Conservation (phyloP, 352 stramenopile genomes). For the Phytophthora pisi region DNA sequence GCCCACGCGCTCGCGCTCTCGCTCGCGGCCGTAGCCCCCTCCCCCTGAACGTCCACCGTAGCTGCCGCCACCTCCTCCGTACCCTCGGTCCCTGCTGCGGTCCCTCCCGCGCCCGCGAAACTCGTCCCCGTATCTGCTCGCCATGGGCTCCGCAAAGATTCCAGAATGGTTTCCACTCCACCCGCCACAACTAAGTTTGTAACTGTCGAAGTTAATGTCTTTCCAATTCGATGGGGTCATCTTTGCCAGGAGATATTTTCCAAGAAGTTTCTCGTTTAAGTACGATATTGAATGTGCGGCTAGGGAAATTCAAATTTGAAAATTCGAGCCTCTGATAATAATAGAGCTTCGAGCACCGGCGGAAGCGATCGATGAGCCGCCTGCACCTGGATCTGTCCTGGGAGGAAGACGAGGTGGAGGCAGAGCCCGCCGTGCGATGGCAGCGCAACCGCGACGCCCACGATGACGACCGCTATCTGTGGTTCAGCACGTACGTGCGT, state of each 20-base stretch:
- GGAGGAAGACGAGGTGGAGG: slow-evolving; percentile 42
- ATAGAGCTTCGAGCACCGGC: not conserved
- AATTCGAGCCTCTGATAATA: slow-evolving; percentile 13
- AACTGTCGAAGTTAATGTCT: not conserved
- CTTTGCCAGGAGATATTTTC: not conserved
- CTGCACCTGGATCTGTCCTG: slow-evolving; percentile 37
- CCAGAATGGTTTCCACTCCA: slow-evolving; percentile 45
- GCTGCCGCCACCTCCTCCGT: slow-evolving; percentile 36
- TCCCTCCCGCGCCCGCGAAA: slow-evolving; percentile 71
- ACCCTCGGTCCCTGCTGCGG: slow-evolving; percentile 72
- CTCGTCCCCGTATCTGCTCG: slow-evolving; percentile 78
- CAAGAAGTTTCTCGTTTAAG: slow-evolving; percentile 1
- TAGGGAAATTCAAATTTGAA: slow-evolving; percentile 33
- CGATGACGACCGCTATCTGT: slow-evolving; percentile 52
- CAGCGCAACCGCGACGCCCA: slow-evolving; percentile 10
- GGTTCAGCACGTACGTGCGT: slow-evolving; percentile 67
- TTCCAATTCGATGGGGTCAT: not conserved
- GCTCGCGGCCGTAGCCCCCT: slow-evolving; percentile 59
- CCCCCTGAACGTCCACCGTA: slow-evolving; percentile 48
- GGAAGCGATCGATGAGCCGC: slow-evolving; percentile 25
- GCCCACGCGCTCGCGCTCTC: slow-evolving; percentile 60
- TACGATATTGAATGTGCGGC: slow-evolving; percentile 12
- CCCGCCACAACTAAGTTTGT: slow-evolving; percentile 9
- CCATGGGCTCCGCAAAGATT: slow-evolving; percentile 48
- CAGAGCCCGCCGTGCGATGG: slow-evolving; percentile 17